A percentile compares a stretch with the other conserved stretches of the same genome.
These are phyloP conservation scores for Yueomyces sp. DNA, from an alignment of 805 yeast species.

Conservation along the genomic window DNA sequence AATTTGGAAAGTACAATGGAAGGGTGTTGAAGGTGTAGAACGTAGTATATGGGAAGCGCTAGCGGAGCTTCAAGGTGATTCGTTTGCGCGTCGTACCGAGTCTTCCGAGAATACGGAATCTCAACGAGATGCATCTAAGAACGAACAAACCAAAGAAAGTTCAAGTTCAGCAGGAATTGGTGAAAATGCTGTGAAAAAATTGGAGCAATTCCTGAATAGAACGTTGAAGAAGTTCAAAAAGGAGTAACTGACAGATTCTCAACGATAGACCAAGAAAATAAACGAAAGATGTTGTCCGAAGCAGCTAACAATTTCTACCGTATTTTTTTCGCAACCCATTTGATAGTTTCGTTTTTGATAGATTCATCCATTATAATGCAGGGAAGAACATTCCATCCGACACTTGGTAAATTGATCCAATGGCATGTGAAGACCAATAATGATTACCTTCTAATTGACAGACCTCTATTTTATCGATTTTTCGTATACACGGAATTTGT, in stretches of 20 bases:
- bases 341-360: background rate
- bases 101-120: background rate
- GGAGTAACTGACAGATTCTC: background rate
- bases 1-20: slow-evolving; percentile 52
- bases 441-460: background rate
- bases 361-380: background rate
- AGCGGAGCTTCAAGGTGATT: slow-evolving; percentile 82
- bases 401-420: background rate
- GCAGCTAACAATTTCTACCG: background rate
- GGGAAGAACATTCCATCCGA: background rate
- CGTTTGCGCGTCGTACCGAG: slow-evolving; percentile 52
- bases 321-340: background rate
- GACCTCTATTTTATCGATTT: background rate
- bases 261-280: background rate
- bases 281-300: background rate
- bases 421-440: background rate
- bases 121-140: background rate
- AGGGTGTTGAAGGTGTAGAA: slow-evolving; percentile 70
- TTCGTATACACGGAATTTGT: background rate
- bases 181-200: slow-evolving; percentile 29
- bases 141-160: background rate
- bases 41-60: slow-evolving; percentile 83
- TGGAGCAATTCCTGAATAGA: slow-evolving; percentile 41
- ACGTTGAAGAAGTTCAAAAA: slow-evolving; percentile 34
- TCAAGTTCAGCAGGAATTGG: slow-evolving; percentile 2